Conservation (phyloP, 768 basidiomycete species). For the Macrolepiota fuliginosa region DNA sequence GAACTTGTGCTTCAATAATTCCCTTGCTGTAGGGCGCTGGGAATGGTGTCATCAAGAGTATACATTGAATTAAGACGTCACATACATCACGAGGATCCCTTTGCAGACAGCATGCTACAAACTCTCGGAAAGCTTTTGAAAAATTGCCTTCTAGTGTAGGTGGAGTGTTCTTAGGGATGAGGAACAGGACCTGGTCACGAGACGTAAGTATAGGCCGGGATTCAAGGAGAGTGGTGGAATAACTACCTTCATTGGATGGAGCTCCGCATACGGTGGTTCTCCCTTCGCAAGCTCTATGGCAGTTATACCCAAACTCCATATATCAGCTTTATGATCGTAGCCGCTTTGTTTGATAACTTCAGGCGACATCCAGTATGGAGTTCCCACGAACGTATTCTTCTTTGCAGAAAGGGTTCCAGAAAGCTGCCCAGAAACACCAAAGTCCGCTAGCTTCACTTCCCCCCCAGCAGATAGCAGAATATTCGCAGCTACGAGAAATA, state of each 20-base stretch:
- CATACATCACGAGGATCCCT: slow-evolving; percentile 89
- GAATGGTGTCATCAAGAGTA: slow-evolving; percentile 18
- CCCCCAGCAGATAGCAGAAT: slow-evolving; percentile 89
- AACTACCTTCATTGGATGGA: slow-evolving; percentile 98
- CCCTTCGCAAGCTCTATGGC: slow-evolving; percentile 97
- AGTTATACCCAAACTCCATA: slow-evolving; percentile 97
- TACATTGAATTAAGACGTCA: slow-evolving; percentile 12
- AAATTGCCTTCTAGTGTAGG: slow-evolving; percentile 89
- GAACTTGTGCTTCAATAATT: slow-evolving; percentile 95
- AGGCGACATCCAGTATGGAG: slow-evolving; percentile 99
- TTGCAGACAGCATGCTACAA: slow-evolving; percentile 89
- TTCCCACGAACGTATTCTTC: slow-evolving; percentile 98
- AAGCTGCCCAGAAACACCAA: slow-evolving; percentile 97
- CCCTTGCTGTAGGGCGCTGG: slow-evolving; percentile 91
- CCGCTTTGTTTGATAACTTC: slow-evolving; percentile 99
- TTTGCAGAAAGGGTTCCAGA: slow-evolving; percentile 90
- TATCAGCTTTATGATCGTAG: slow-evolving; percentile 98
- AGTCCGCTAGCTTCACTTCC: slow-evolving; percentile 97
- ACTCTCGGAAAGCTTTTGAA: slow-evolving; percentile 91
- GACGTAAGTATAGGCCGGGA: slow-evolving; percentile 15
- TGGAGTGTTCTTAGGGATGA: slow-evolving; percentile 97
- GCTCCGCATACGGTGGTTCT: slow-evolving; percentile 96
- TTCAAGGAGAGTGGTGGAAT: not conserved
- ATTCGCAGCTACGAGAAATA: slow-evolving; percentile 70
- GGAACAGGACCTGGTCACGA: slow-evolving; percentile 79